Base-by-base conservation (phyloP, 805 yeast genomes). In the Saturnispora quitensis region DNA sequence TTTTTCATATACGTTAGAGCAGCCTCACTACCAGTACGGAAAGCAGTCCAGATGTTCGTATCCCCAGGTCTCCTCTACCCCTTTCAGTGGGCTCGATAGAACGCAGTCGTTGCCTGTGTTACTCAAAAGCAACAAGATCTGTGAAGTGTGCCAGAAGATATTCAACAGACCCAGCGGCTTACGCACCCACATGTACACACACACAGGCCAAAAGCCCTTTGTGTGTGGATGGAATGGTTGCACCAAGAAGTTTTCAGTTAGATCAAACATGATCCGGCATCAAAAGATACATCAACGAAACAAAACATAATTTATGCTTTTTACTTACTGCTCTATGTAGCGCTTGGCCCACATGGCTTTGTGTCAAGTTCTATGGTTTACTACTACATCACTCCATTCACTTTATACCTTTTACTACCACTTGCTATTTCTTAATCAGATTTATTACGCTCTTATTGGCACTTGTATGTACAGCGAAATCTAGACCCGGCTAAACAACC, bases 161-260 rank as follows among this genome's bases (percentile, higher is more conserved):
- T 38, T 38, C 66, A 86, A 95, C 5, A 87, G 85, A 43, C 87
- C 86, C 47, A 71, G 84, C 33, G 84, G 84, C 75, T 71, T 93
- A 43, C 74, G 76, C 42, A 96, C 88, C 66, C 98, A 91, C 66
- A 66, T 76, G 71, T 72, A 96, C 48, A 81, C 79, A 2, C 98
- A 91, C 64, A 81, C 91, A 1, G 97, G 97, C 2, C 97, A 89
- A 60, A 86, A 81, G 62, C 97, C 97, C 1, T 89, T 75, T 64
- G 66, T 65, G 48, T 91, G 99, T 66, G 70, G 74, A 24, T 83
- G 86, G 80, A 69, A 69, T 0, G 78, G 75, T 18, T 89, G 97
- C 66, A 80, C 78, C 0, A 80, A 83, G 60, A 60, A 76, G 4
- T 89, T 89, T 63, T 79, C 84, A 17, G 89, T 90, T 20, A 78